phyloP scores from a whole-genome alignment of 345 rosid species.

The Syzygium aqueum region DNA sequence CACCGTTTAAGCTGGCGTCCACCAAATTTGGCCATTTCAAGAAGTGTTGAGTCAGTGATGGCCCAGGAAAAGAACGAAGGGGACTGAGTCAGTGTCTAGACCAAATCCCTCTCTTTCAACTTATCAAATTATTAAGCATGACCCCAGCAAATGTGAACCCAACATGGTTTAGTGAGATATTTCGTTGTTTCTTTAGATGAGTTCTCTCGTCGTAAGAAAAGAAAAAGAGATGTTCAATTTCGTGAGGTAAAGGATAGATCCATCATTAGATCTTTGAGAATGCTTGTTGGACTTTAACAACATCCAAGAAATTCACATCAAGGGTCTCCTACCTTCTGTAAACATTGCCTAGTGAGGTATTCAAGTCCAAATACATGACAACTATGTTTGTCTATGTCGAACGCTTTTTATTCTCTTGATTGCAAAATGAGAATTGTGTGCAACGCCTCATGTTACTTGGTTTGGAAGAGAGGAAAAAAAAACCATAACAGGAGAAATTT shows the following conservation, averaged over 20 bases:
- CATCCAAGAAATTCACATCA: not conserved
- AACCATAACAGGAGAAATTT: not conserved
- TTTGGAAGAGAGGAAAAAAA: not conserved
- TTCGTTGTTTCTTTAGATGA: not conserved
- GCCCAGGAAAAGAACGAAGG: not conserved
- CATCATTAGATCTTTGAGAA: not conserved
- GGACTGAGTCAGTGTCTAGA: not conserved
- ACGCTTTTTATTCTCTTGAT: not conserved
- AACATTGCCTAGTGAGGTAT: not conserved
- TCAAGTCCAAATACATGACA: not conserved
- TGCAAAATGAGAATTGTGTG: not conserved
- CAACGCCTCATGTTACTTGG: not conserved
- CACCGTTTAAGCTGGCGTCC: not conserved
- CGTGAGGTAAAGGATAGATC: not conserved
- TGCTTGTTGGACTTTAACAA: not conserved
- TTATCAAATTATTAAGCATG: not conserved
- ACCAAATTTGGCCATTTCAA: not conserved
- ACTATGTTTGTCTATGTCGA: not conserved
- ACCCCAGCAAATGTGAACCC: not conserved
- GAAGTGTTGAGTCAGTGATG: not conserved
- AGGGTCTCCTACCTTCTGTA: not conserved
- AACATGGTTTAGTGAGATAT: not conserved
- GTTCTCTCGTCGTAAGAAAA: not conserved
- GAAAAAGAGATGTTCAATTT: not conserved
- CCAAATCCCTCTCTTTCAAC: not conserved